Evolutionary conservation across 73 alveolate species (phyloP), one percentile per base, ranked within the genome.

Genomic region (Symbiodinium pilosum): DNA sequence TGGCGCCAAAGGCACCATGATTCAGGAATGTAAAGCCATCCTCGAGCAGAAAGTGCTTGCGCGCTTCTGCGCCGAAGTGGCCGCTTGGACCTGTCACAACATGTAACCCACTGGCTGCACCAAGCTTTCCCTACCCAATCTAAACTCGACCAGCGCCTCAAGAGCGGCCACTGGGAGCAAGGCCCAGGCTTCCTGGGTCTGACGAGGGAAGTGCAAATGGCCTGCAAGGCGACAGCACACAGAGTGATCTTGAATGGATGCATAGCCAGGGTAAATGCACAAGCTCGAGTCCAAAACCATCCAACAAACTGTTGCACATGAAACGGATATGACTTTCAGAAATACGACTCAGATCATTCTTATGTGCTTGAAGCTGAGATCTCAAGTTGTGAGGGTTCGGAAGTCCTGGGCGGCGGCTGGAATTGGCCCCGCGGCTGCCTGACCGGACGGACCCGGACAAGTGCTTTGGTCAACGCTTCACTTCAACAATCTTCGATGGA

Each of bases 61-160:
- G 95, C 87, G 95, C 95, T 89, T 89, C 95, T 41, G 95, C 95
- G 18, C 95, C 95, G 87, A 89, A 89, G 73, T 89, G 95, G 95
- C 95, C 95, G 24, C 95, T 89, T 43, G 95, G 95, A 68, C 95
- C 95, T 89, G 30, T n/a, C 12, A 20, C 16, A 12, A 26, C 51
- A 30, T 26, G 77, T 64, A 30, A 24, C 71, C 18, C 18, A 3
- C 18, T 21, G 26, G n/a, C 21, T 1, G 9, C 21, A 24, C 68
- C 69, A 20, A 6, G 0, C 71, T 7, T 30, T 54, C 71, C 30
- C 71, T 54, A 24, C 71, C 71, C 26, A 16, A 11, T 16, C 64
- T 16, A 11, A 11, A 11, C 64, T n/a, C n/a, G n/a, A n/a, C n/a
- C n/a, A n/a, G 75, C 39, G 47, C 95, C 95, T 89, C 95, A 89